These are phyloP conservation scores for Paecilomyces dactylethromorphus DNA, from an alignment of 2,329 filamentous ascomycete genomes.

Conservation along the genomic window DNA sequence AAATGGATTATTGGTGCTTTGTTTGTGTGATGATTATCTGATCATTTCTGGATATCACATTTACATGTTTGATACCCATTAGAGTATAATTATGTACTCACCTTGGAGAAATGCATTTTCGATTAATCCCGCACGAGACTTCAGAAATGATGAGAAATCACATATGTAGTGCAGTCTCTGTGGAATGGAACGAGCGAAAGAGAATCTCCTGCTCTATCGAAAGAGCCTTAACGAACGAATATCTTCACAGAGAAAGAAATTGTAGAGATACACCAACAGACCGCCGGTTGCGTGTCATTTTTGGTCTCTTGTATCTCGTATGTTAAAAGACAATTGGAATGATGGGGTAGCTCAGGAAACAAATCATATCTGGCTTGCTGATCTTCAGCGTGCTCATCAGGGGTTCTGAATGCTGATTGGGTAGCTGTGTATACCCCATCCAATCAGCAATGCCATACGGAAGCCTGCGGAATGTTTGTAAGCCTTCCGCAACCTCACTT, in stretches of 20 bases:
- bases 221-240: not conserved
- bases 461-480: not conserved
- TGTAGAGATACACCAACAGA: not conserved
- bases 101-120: slow-evolving; percentile 10
- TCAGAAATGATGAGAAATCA: not conserved
- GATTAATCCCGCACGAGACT: not conserved
- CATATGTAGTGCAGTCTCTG: not conserved
- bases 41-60: not conserved
- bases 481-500: not conserved
- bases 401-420: not conserved
- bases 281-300: not conserved
- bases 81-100: slow-evolving; percentile 1
- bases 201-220: not conserved
- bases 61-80: not conserved
- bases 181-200: not conserved
- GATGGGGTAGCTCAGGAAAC: not conserved
- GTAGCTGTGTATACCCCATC: not conserved
- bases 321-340: not conserved
- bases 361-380: not conserved
- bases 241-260: not conserved
- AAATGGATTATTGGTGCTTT: not conserved
- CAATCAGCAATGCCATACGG: not conserved
- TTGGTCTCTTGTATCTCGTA: not conserved
- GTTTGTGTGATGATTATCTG: not conserved
- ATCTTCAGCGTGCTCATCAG: not conserved